phyloP scores from a whole-genome alignment of 139 green algal genomes.

The Diplosphaera chodatii region DNA sequence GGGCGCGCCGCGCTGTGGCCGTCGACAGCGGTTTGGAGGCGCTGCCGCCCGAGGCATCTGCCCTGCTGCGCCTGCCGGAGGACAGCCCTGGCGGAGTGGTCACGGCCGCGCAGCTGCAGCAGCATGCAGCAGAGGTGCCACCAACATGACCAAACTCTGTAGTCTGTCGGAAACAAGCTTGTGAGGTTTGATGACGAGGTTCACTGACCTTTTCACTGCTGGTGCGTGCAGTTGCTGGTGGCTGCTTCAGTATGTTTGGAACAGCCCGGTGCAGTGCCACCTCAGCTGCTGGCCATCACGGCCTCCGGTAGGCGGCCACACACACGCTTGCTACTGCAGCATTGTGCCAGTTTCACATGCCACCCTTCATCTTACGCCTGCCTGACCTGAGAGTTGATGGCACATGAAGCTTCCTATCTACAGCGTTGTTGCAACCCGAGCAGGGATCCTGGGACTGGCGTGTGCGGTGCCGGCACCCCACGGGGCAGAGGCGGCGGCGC shows the following conservation, averaged over 20 bases:
- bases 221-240: not conserved
- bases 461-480: not conserved
- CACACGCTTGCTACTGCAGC: no score
- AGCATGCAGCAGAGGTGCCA: not conserved
- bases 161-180: no score
- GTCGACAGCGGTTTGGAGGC: no score
- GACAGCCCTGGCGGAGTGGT: not conserved
- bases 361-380: no score
- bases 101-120: not conserved
- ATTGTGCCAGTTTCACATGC: no score
- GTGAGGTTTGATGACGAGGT: no score
- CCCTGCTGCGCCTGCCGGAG: not conserved
- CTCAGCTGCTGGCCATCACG: not conserved
- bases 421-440: no score
- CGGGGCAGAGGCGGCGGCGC: not conserved
- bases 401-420: no score
- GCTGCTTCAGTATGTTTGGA: not conserved
- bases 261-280: not conserved
- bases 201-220: no score
- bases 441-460: not conserved
- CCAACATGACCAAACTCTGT: no score
- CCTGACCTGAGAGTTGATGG: no score
- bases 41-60: not conserved
- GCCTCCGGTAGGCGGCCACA: not conserved
- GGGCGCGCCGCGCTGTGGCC: no score